Conservation (phyloP, 768 basidiomycete species). For the Gyrodon lividus region DNA sequence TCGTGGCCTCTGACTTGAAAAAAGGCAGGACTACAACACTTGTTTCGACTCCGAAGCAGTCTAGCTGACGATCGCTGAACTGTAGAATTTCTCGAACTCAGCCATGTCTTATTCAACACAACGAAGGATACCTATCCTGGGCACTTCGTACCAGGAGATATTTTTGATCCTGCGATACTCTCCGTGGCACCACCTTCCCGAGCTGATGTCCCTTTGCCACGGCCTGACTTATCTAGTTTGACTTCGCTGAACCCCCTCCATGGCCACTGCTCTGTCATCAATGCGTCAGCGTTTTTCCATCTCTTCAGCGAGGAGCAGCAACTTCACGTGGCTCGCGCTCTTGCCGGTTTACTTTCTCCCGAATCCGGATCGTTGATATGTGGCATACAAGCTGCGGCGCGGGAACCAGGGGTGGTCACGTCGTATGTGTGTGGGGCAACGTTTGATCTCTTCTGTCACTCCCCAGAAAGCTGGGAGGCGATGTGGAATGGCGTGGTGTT, state of each 20-base stretch:
- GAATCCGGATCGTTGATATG: conserved; percentile 46
- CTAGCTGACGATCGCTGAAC: too few relatives aligned
- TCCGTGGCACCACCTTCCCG: conserved; percentile 29
- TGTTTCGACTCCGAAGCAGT: too few relatives aligned
- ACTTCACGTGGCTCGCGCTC: conserved; percentile 37
- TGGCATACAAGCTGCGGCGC: conserved; percentile 37
- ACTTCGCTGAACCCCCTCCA: conserved; percentile 43
- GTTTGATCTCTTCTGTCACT: conserved; percentile 25
- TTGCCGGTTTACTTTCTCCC: conserved; percentile 43
- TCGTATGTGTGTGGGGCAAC: neutral
- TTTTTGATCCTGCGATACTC: conserved; percentile 45
- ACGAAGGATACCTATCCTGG: conserved; percentile 51
- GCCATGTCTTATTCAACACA: conserved; percentile 56
- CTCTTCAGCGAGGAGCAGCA: conserved; percentile 46
- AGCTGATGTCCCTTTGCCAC: conserved; percentile 4
- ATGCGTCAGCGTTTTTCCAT: conserved; percentile 47
- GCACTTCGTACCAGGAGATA: conserved; percentile 52
- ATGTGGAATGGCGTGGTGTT: conserved; percentile 36
- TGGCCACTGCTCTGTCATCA: conserved; percentile 47
- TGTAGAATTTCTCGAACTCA: conserved; percentile 55
- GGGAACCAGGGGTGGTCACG: neutral
- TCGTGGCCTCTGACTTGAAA: conserved; percentile 35
- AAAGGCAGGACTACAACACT: conserved; percentile 22
- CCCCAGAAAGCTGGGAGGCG: conserved; percentile 30
- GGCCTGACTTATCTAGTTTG: conserved; percentile 30